These are phyloP conservation scores for Juncus inflexus DNA, from an alignment of 176 grass and related monocot species.

Conservation along the genomic window DNA sequence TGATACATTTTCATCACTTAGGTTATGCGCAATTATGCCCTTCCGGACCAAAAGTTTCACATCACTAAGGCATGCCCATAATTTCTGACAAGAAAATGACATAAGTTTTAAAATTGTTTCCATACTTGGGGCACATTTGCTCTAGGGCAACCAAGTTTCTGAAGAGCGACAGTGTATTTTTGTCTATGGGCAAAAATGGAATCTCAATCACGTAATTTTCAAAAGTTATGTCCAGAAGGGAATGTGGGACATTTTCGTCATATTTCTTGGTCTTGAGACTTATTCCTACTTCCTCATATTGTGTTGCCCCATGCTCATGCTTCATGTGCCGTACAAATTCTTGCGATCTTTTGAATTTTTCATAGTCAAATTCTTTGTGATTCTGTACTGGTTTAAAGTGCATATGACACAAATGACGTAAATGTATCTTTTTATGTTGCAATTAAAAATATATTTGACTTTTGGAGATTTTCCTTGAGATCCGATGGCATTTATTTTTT, in stretches of 20 bases:
- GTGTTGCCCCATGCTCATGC: neutral
- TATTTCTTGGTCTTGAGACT: slow-evolving; percentile 16
- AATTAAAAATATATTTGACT: no score
- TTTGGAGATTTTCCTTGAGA: no score
- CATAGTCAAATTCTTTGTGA: neutral
- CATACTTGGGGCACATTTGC: slow-evolving; percentile 9
- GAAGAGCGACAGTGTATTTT: slow-evolving; percentile 16
- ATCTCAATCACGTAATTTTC: slow-evolving; percentile 18
- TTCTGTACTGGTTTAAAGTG: neutral
- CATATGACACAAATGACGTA: neutral
- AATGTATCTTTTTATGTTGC: neutral
- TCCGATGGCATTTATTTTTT: no score
- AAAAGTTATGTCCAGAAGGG: slow-evolving; percentile 29
- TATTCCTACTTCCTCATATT: slow-evolving; percentile 29
- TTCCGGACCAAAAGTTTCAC: slow-evolving; percentile 15
- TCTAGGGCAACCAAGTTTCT: slow-evolving; percentile 26
- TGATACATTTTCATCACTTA: no score
- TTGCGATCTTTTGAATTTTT: neutral
- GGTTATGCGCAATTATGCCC: neutral
- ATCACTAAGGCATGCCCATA: neutral
- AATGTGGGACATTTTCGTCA: slow-evolving; percentile 5
- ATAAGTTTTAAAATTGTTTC: slow-evolving; percentile 29
- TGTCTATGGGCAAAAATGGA: slow-evolving; percentile 21
- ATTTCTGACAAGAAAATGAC: slow-evolving; percentile 25
- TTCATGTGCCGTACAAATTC: neutral